Evolutionary conservation across 1,284 basidiomycete genomes (phyloP), one percentile per base, ranked within the genome.

Genomic region (Naganishia cerealis): DNA sequence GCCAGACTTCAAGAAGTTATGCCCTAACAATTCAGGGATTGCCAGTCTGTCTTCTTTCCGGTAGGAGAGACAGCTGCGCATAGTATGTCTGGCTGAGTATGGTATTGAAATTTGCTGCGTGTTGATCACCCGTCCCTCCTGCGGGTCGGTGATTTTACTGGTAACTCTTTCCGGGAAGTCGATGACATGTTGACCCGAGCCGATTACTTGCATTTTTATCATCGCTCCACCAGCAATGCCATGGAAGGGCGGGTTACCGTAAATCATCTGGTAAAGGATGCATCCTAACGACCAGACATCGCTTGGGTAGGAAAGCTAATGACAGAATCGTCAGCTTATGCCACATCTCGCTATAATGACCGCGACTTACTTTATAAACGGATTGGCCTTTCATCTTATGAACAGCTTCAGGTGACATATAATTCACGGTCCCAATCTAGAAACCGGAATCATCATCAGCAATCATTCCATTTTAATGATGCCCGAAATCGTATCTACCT

Each of bases 241-340:
- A 70, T 90, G 87, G 81, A 99, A 99, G 3, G 94, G 91, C 68
- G 94, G 93, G 67, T 86, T 86, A 48, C 94, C 94, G 69, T 93
- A 90, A 43, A 98, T 90, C 88, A 98, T 94, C 79, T 98, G 95
- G 81, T 90, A 98, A 42, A 99, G 82, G 66, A 98, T 92, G 80
- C 95, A 98, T 0, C 94, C 96, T 18, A 98, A 83, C 18, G 94
- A 92, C 96, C 96, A 99, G n/a, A 96, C 86, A 80, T 99, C 95
- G 57, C 92, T 91, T 68, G 93, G 92, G 39, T 76, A 75, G 52
- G 77, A 77, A 54, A 76, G 77, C 71, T 76, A 70, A 56, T 53
- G 62, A 33, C 48, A 55, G 16, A 36, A 13, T 29, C 7, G 10
- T 65, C 24, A 63, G 67, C 26, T 3, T 0, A 55, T 21, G 38